Evolutionary conservation across 176 grass and related monocot genomes (phyloP), one percentile per base, ranked within the genome.

Genomic region (Chloris gayana): DNA sequence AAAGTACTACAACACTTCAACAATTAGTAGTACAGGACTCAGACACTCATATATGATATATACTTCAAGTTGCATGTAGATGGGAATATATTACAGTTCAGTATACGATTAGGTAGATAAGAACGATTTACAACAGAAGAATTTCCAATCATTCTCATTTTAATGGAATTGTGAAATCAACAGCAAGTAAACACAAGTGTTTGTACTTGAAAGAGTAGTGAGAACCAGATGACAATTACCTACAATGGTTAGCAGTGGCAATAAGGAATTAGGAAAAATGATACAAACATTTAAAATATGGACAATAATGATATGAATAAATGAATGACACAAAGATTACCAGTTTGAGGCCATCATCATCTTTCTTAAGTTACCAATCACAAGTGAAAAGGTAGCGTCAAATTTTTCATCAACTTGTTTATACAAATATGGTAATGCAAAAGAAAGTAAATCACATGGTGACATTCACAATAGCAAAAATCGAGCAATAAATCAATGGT

Each of bases 401-500:
- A 46, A 41, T 57, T 74, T 68, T 54, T 39, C 22, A 12, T 83
- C 13, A 31, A 76, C 38, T 67, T 58, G 56, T 6, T 14, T 76
- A 37, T 69, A 21, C 38, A 21, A 69, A 63, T 84, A 68, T 70
- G 64, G 42, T 14, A 26, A 15, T 4, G 2, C 61, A 71, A 69
- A 78, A 21, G 2, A 83, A 59, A 47, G 14, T 81, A 71, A 84
- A 65, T 35, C 17, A 13, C 54, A 81, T 22, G 38, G 49, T 58
- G 22, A 44, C 37, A 70, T 46, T 64, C 25, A 34, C 25, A 69
- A 26, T 35, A 80, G 47, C 30, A 58, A 32, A 32, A 22, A 33
- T 31, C 73, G 47, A 80, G 22, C 47, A 80, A 63, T 69, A 32
- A 80, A 69, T 74, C 33, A 80, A 75, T 75, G 32, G 32, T 70